These are phyloP conservation scores for Fusarium poae DNA, from an alignment of 2,329 filamentous ascomycete species.

Conservation along the genomic window DNA sequence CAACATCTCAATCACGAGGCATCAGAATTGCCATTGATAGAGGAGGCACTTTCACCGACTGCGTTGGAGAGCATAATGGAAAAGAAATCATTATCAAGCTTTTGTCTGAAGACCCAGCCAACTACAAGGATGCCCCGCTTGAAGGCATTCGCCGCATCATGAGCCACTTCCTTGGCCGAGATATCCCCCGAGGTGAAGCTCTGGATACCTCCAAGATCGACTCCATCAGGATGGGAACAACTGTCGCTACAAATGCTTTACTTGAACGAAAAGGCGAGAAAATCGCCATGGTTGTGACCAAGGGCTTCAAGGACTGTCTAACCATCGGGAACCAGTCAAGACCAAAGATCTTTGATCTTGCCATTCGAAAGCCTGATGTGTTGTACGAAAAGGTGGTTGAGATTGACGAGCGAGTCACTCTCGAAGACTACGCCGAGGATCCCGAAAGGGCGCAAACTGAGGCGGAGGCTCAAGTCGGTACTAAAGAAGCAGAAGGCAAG, in stretches of 20 bases:
- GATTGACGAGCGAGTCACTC: constrained; percentile 88
- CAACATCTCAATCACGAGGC: constrained; percentile 62
- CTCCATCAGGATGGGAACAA: constrained; percentile 95
- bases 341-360: constrained; percentile 91
- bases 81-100: constrained; percentile 89
- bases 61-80: constrained; percentile 83
- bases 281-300: constrained; percentile 88
- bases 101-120: constrained; percentile 88
- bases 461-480: constrained; percentile 67
- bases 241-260: constrained; percentile 91
- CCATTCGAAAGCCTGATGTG: constrained; percentile 87
- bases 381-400: constrained; percentile 89
- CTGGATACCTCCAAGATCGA: constrained; percentile 88
- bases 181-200: constrained; percentile 83
- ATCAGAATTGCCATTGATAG: constrained; percentile 83
- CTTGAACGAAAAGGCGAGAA: constrained; percentile 91
- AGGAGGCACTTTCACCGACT: constrained; percentile 93
- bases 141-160: constrained; percentile 92
- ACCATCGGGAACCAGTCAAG: constrained; percentile 91
- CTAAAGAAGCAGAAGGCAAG: constrained; percentile 63
- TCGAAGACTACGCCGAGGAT: constrained; percentile 93
- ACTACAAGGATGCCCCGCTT: constrained; percentile 90
- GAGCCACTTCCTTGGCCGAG: constrained; percentile 77
- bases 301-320: constrained; percentile 88
- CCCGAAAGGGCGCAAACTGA: constrained; percentile 71